These are phyloP conservation scores for Chlorociboria aeruginascens DNA, from an alignment of 495 filamentous ascomycete genomes.

Conservation along the genomic window DNA sequence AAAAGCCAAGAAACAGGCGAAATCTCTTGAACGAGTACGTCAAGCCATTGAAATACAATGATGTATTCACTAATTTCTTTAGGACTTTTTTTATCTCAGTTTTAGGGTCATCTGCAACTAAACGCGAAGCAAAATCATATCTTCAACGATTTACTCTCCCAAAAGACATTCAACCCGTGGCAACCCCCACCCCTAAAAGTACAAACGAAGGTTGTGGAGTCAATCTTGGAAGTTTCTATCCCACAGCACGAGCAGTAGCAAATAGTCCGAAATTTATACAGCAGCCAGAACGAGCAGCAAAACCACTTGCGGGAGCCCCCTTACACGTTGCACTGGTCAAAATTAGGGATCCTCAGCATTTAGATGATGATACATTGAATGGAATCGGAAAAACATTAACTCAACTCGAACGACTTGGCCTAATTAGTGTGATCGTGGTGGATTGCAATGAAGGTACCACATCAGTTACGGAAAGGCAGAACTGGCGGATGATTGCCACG, in stretches of 20 bases:
- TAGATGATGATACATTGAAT: constrained; percentile 53
- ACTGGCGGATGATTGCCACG: constrained; percentile 33
- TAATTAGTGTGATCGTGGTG: constrained; percentile 70
- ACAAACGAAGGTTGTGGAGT: constrained; percentile 23
- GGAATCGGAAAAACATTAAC: constrained; percentile 75
- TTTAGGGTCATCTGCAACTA: constrained; percentile 73
- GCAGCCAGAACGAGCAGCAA: constrained; percentile 25
- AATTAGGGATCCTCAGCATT: constrained; percentile 55
- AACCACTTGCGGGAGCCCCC: constrained; percentile 28
- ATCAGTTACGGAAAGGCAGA: constrained; percentile 2
- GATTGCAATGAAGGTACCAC: constrained; percentile 42
- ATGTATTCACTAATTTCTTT: background rate
- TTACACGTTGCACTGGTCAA: constrained; percentile 83
- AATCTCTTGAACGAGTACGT: constrained; percentile 15
- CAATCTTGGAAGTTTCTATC: constrained; percentile 52
- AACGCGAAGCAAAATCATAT: constrained; percentile 81
- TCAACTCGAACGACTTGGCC: constrained; percentile 69
- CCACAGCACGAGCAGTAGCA: constrained; percentile 42
- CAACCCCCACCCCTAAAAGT: constrained; percentile 4
- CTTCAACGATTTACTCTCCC: constrained; percentile 59
- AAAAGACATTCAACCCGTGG: constrained; percentile 1
- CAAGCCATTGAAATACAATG: background rate
- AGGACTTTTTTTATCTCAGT: constrained; percentile 79
- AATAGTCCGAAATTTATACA: constrained; percentile 52
- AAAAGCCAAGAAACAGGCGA: constrained; percentile 17